Base-by-base conservation (phyloP, 1,139 yeast species). In the Hyphopichia fennica region DNA sequence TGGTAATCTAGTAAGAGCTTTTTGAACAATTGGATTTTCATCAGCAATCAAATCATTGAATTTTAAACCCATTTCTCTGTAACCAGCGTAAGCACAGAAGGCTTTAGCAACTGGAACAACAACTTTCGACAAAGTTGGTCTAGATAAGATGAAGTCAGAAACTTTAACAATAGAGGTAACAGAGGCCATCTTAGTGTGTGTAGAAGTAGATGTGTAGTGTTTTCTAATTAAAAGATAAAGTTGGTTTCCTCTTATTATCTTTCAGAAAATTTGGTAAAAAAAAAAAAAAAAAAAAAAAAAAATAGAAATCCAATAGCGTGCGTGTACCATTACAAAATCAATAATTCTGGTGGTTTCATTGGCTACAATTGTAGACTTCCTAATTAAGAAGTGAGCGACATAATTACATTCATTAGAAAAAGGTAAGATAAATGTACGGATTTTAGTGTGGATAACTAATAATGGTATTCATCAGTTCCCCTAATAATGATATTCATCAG, bases 1-100 rank as follows among this genome's bases (percentile, higher is more conserved):
- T 54, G 97, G 96, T 58, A 93, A 76, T 79, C 99, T 88, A 49
- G 80, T 70, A 49, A 93, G 70, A 43, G 98, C 99, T 62, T 82
- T 89, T 75, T 89, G 95, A 72, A 86, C 79, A 45, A 82, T 73
- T 58, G 91, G 91, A 65, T 76, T 84, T 75, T 93, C 99, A 72
- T 93, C 99, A 50, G 79, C 69, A 52, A 93, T 68, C 60, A 93
- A 71, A 68, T 93, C 99, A 63, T 93, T 95, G 62, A 83, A 82
- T 67, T 80, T 88, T 58, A 90, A 79, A 40, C 98, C 98, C 77
- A 91, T 72, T 67, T 88, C 82, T 77, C 97, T 87, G 86, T 91
- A 90, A 45, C 98, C 98, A 45, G 96, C 79, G 56, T 78, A 77
- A 52, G 83, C 74, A 54, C 80, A 75, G 69, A 85, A 90, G 52